A percentile compares a stretch with the other conserved stretches of the same genome.
Conservation (phyloP, 495 filamentous ascomycete genomes). For the Podospora australis region DNA sequence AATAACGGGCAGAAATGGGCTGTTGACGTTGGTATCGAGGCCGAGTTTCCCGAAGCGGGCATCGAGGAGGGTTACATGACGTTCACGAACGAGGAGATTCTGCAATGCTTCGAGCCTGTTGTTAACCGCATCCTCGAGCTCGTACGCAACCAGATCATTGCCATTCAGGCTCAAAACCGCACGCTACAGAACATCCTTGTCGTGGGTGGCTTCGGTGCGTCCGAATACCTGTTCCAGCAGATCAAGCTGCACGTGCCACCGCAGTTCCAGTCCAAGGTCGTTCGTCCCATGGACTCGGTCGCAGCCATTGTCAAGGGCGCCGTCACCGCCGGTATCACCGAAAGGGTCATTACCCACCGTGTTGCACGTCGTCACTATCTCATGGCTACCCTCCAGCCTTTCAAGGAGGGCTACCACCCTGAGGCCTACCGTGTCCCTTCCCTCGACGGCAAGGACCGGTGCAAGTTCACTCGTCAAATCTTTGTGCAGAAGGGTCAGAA, state of each 20-base stretch:
- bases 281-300: constrained; percentile 71
- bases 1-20: constrained; percentile 77
- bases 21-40: constrained; percentile 70
- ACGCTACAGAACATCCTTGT: constrained; percentile 67
- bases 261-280: constrained; percentile 72
- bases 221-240: constrained; percentile 74
- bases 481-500: constrained; percentile 98
- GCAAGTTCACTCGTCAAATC: constrained; percentile 98
- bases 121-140: constrained; percentile 69
- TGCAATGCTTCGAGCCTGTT: constrained; percentile 71
- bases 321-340: constrained; percentile 86
- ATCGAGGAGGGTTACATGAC: constrained; percentile 78
- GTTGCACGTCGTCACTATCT: constrained; percentile 98
- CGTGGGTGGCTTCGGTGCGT: constrained; percentile 68
- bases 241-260: constrained; percentile 78
- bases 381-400: constrained; percentile 97
- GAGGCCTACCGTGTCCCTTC: constrained; percentile 96
- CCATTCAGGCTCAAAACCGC: constrained; percentile 69
- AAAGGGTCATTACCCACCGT: constrained; percentile 92
- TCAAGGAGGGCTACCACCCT: constrained; percentile 97
- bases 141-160: constrained; percentile 70
- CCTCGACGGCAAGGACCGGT: constrained; percentile 92
- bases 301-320: constrained; percentile 73
- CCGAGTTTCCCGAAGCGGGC: constrained; percentile 68
- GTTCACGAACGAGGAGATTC: constrained; percentile 74